Evolutionary conservation across 306 rosid genomes (phyloP), one percentile per base, ranked within the genome.

Genomic region (Fragaria vesca): DNA sequence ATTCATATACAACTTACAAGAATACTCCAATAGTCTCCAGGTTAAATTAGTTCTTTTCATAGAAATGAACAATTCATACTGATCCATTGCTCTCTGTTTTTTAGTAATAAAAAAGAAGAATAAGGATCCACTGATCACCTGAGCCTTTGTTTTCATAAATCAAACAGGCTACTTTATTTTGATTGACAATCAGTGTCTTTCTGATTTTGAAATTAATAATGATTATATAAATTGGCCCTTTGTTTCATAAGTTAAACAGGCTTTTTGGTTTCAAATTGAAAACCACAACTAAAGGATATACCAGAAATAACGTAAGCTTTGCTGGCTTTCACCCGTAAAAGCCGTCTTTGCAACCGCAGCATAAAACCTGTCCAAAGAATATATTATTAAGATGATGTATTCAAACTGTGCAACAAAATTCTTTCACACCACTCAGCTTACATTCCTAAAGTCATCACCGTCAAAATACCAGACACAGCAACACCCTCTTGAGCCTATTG

Each of bases 291-390:
- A 46, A 34, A 79, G 38, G 57, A 72, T 86, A 74, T 92, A 95
- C 98, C 98, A 92, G 86, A 95, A 95, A 83, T 90, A 90, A 88
- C 92, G 98, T 76, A 95, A 89, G 83, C 97, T 95, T 82, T 89
- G 92, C 82, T 95, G 97, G 72, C 97, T 88, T 80, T 95, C 98
- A 68, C 97, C 93, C 95, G 92, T 95, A 79, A 95, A 95, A 82
- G 97, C 97, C 18, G 98, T 95, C 85, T 76, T 89, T 20, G 90
- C 97, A 78, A 90, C 81, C 4, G 91, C 98, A 75, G 97, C 91
- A 81, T 89, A 92, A 83, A 95, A 92, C 95, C 98, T 95, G 88
- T 78, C 47, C 74, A 80, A 60, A 82, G 58, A 83, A 45, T 67
- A 38, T 51, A 34, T 43, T 28, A 74, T 83, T 55, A 82, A 73